Percentiles rank a stretch among this genome's conserved stretches.
Evolutionary conservation across 768 basidiomycete genomes (phyloP).

Genomic region (Boletellus ananas): DNA sequence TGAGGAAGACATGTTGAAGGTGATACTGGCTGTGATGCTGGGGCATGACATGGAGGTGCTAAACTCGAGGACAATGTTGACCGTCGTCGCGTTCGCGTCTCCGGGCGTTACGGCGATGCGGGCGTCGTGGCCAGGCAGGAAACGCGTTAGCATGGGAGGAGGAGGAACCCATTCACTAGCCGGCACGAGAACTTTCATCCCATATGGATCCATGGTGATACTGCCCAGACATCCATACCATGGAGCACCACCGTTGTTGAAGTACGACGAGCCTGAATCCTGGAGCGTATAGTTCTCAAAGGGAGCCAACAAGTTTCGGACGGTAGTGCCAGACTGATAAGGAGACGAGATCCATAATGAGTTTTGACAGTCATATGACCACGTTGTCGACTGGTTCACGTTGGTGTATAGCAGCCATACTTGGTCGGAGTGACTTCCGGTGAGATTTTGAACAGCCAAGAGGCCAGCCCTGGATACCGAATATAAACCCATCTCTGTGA

Average conservation of each 20-base stretch:
- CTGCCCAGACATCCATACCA: constrained; percentile 70
- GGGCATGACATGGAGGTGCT: constrained; percentile 72
- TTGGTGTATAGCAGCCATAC: constrained; percentile 87
- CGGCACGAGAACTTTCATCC: constrained; percentile 82
- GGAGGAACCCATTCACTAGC: constrained; percentile 61
- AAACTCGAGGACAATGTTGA: constrained; percentile 77
- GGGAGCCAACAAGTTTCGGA: constrained; percentile 78
- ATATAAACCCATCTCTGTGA: constrained; percentile 87
- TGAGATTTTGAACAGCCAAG: constrained; percentile 53
- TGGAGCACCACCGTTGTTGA: constrained; percentile 53
- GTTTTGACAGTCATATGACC: constrained; percentile 55
- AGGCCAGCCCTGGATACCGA: constrained; percentile 70
- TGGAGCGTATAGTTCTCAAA: constrained; percentile 74
- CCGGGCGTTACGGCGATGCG: constrained; percentile 46
- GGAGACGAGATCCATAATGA: constrained; percentile 77
- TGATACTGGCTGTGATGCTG: constrained; percentile 58
- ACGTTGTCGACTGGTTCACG: constrained; percentile 70
- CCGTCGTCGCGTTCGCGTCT: constrained; percentile 48
- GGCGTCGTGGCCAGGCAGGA: constrained; percentile 83
- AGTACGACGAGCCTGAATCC: constrained; percentile 63
- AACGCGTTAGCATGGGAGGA: constrained; percentile 71
- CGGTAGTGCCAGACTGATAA: constrained; percentile 51
- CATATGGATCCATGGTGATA: constrained; percentile 67
- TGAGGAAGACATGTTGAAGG: constrained; percentile 68
- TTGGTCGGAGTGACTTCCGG: constrained; percentile 57